A percentile compares a stretch with the other conserved stretches of the same genome.
Conservation (phyloP, 306 rosid species). For the Vachellia collinsii region DNA sequence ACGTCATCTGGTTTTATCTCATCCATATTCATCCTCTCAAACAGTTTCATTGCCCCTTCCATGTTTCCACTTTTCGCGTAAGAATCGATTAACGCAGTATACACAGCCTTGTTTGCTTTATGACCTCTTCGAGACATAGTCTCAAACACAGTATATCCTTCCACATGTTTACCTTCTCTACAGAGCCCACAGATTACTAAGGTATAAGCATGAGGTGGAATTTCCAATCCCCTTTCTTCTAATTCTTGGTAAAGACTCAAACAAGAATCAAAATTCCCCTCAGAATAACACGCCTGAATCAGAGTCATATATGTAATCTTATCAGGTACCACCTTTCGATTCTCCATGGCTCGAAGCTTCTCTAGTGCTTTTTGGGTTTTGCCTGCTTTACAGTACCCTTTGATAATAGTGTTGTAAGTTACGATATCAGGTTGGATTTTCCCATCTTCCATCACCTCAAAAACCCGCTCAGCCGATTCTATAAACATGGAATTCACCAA, state of each 20-base stretch:
- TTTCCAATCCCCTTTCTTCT: constrained; percentile 65
- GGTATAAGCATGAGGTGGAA: constrained; percentile 67
- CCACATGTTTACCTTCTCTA: constrained; percentile 64
- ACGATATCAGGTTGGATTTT: constrained; percentile 64
- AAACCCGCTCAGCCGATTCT: constrained; percentile 75
- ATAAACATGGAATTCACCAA: constrained; percentile 64
- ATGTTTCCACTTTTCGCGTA: constrained; percentile 65
- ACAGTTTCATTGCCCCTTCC: constrained; percentile 66
- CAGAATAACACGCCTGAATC: constrained; percentile 72
- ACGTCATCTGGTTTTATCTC: constrained; percentile 77
- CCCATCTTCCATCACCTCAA: constrained; percentile 67
- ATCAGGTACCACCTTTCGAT: constrained; percentile 60
- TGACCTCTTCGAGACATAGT: constrained; percentile 63
- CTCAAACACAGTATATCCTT: constrained; percentile 65
- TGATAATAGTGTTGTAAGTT: constrained; percentile 73
- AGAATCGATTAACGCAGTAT: constrained; percentile 76
- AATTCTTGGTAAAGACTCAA: constrained; percentile 84
- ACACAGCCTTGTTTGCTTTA: constrained; percentile 68
- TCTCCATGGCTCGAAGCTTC: constrained; percentile 62
- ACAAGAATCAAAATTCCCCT: constrained; percentile 65
- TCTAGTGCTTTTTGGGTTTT: constrained; percentile 58
- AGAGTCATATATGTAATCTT: constrained; percentile 75
- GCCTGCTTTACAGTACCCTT: constrained; percentile 81
- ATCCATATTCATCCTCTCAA: constrained; percentile 69
- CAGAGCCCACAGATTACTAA: constrained; percentile 77